Evolutionary conservation across 345 rosid species (phyloP).

Genomic region (Camelina laxa): DNA sequence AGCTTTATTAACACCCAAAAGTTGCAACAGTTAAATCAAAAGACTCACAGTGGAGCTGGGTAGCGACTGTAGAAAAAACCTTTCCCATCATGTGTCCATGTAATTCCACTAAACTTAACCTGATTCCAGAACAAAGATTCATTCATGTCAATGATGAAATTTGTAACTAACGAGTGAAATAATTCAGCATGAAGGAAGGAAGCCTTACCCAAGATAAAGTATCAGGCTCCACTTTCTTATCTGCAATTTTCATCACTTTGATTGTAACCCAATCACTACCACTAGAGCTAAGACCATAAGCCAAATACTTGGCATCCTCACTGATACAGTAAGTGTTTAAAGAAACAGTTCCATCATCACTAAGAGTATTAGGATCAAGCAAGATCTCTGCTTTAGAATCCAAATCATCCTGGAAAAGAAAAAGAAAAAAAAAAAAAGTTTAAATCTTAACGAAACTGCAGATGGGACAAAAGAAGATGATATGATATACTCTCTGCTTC

Average conservation of each 20-base stretch:
- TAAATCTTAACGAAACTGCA: not conserved
- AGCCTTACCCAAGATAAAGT: conserved; percentile 78
- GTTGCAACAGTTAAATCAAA: not conserved
- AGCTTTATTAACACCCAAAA: not conserved
- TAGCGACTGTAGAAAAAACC: conserved; percentile 95
- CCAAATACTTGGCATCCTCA: conserved; percentile 76
- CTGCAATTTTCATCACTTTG: conserved; percentile 66
- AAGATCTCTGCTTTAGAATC: conserved; percentile 76
- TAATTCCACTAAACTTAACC: conserved; percentile 78
- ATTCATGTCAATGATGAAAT: conserved; percentile 4
- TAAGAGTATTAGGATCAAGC: conserved; percentile 85
- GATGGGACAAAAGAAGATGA: not conserved
- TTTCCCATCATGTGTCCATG: conserved; percentile 88
- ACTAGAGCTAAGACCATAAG: conserved; percentile 79
- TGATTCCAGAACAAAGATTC: conserved; percentile 37
- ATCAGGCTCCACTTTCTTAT: conserved; percentile 70
- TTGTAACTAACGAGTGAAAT: not conserved
- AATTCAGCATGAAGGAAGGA: not conserved
- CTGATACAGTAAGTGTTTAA: conserved; percentile 59
- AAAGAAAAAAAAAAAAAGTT: conserved; percentile 15
- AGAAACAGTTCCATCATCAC: conserved; percentile 88
- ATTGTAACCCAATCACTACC: conserved; percentile 98
- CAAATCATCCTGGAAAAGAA: conserved; percentile 59
- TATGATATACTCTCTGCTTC: not conserved
- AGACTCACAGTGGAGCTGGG: conserved; percentile 78